phyloP scores from a whole-genome alignment of 352 stramenopile genomes.

The Pythium oligandrum region DNA sequence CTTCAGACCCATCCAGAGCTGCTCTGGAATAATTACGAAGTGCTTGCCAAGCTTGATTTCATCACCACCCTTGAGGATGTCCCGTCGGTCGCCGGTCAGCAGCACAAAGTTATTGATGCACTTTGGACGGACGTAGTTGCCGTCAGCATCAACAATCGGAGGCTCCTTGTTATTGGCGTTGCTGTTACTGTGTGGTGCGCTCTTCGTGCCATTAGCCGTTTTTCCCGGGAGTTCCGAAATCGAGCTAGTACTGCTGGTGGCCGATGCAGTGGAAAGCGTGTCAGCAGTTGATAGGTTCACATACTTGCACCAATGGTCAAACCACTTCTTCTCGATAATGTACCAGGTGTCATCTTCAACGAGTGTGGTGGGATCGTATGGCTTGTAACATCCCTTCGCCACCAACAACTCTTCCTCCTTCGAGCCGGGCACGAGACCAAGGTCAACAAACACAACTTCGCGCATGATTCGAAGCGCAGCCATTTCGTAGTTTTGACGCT shows the following conservation, averaged over 20 bases:
- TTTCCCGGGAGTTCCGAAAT: conserved; percentile 18
- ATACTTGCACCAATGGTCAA: conserved; percentile 83
- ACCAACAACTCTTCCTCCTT: conserved; percentile 81
- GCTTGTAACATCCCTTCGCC: conserved; percentile 64
- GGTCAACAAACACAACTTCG: conserved; percentile 79
- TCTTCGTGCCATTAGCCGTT: conserved; percentile 2
- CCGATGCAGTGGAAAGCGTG: conserved; percentile 12
- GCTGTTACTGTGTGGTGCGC: conserved; percentile 24
- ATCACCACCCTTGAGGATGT: conserved; percentile 65
- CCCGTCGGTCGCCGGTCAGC: conserved; percentile 61
- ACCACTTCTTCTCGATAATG: conserved; percentile 81
- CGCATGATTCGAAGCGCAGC: conserved; percentile 76
- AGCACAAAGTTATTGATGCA: conserved; percentile 81
- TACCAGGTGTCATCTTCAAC: conserved; percentile 86
- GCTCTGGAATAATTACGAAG: conserved; percentile 83
- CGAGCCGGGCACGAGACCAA: conserved; percentile 59
- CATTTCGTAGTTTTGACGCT: conserved; percentile 75
- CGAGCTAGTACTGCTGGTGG: conserved; percentile 14
- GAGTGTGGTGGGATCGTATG: conserved; percentile 59
- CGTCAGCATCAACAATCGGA: conserved; percentile 73
- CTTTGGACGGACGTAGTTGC: conserved; percentile 77
- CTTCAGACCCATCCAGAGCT: conserved; percentile 88
- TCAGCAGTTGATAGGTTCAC: conserved; percentile 34
- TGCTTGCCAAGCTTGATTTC: conserved; percentile 79
- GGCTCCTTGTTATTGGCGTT: conserved; percentile 31